A percentile compares a stretch with the other conserved stretches of the same genome.
phyloP scores from a whole-genome alignment of 345 rosid species.

The Acer negundo region DNA sequence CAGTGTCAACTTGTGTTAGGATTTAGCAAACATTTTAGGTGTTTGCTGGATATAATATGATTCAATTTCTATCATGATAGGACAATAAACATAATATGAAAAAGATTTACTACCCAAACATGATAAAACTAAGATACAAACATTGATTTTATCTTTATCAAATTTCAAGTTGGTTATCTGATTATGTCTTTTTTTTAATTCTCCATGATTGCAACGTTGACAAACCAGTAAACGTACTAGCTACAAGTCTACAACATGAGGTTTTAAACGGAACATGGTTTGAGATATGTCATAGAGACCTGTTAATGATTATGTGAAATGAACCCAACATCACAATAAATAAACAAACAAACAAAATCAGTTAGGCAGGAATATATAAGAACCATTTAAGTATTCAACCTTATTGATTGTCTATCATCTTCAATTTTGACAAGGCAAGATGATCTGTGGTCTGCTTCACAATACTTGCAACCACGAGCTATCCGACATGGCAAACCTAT shows the following conservation, averaged over 20 bases:
- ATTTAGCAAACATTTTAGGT: neutral
- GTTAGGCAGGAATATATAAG: neutral
- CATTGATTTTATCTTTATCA: neutral
- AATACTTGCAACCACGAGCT: slow-evolving; percentile 92
- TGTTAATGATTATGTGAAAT: neutral
- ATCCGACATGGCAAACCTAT: slow-evolving; percentile 98
- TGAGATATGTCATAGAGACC: neutral
- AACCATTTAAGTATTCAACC: slow-evolving; percentile 41
- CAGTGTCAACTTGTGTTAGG: neutral
- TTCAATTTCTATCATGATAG: neutral
- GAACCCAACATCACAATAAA: neutral
- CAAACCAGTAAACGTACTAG: neutral
- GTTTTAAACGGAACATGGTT: too few species aligned
- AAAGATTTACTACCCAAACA: neutral
- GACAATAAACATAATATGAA: neutral
- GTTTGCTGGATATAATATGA: neutral
- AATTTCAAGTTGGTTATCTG: neutral
- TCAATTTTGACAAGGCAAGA: slow-evolving; percentile 93
- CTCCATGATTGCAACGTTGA: neutral
- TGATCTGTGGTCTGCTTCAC: slow-evolving; percentile 77
- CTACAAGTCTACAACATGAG: neutral
- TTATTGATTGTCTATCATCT: slow-evolving; percentile 64
- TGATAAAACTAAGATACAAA: neutral
- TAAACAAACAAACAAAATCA: neutral
- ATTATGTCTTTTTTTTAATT: neutral